These are phyloP conservation scores for Plasmodium ovale DNA, from an alignment of 169 alveolate genomes.

Conservation along the genomic window DNA sequence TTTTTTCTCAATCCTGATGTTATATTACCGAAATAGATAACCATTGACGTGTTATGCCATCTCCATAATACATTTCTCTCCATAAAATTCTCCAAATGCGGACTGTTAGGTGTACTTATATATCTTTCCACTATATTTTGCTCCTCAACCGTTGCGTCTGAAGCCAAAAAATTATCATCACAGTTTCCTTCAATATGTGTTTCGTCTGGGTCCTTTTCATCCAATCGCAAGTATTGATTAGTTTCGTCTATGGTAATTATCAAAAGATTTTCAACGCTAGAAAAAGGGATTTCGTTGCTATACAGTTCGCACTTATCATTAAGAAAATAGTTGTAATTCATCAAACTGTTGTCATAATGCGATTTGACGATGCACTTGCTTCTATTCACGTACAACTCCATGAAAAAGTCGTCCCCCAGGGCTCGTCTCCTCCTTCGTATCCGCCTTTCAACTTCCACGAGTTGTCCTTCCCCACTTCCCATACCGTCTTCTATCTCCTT, in stretches of 20 bases:
- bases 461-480: background rate
- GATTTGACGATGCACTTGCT: constrained; percentile 5
- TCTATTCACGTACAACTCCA: constrained; percentile 53
- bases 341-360: constrained; percentile 5
- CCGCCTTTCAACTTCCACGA: background rate
- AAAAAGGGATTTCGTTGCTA: constrained; percentile 12
- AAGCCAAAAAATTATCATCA: background rate
- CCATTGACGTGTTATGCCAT: constrained; percentile 74
- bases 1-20: constrained; percentile 5
- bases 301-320: background rate
- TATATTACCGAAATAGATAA: constrained; percentile 57
- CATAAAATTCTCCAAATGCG: background rate
- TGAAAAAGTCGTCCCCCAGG: constrained; percentile 3
- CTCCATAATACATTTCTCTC: constrained; percentile 11
- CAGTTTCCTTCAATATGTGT: background rate
- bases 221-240: constrained; percentile 18
- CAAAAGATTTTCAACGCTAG: constrained; percentile 11
- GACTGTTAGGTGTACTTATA: no score
- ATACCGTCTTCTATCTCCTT: background rate
- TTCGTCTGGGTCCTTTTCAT: background rate
- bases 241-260: constrained; percentile 44
- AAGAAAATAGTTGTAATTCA: constrained; percentile 49
- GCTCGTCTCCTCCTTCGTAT: background rate
- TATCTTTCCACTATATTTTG: background rate
- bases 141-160: no score